Percentiles rank a stretch among this genome's conserved stretches.
Evolutionary conservation across 495 filamentous ascomycete genomes (phyloP).

Genomic region (Pseudevernia furfuracea): DNA sequence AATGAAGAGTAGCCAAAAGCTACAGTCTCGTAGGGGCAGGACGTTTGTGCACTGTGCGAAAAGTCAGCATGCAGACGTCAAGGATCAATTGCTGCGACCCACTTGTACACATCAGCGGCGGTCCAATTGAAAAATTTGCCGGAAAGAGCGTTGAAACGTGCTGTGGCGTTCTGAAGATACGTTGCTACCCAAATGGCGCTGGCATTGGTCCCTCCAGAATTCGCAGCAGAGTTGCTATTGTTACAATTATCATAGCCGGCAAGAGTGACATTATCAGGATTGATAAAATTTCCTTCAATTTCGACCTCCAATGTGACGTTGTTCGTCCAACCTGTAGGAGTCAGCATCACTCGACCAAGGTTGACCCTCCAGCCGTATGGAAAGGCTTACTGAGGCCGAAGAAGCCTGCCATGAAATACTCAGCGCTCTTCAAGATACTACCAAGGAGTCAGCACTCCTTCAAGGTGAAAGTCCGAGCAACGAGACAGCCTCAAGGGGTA

Average conservation of each 20-base stretch:
- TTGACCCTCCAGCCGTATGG: background rate
- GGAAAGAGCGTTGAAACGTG: conserved; percentile 39
- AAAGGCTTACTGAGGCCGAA: conserved; percentile 41
- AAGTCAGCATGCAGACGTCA: background rate
- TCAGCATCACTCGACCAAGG: background rate
- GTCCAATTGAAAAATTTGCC: conserved; percentile 43
- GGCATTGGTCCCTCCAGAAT: conserved; percentile 30
- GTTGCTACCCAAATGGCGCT: conserved; percentile 33
- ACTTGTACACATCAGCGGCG: conserved; percentile 43
- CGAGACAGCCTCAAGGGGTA: background rate
- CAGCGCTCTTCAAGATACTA: conserved; percentile 40
- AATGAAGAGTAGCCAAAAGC: conserved; percentile 52
- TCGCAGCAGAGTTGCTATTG: conserved; percentile 24
- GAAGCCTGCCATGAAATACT: conserved; percentile 48
- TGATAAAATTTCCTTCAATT: conserved; percentile 39
- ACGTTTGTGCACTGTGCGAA: conserved; percentile 39
- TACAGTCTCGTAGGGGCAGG: conserved; percentile 51
- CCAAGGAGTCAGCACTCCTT: background rate
- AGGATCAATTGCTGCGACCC: background rate
- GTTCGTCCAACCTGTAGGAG: conserved; percentile 37
- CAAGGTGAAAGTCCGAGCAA: background rate
- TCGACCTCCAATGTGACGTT: conserved; percentile 46
- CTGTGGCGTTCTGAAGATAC: conserved; percentile 44
- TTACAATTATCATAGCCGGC: conserved; percentile 35
- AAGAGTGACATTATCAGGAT: conserved; percentile 30